Conservation (phyloP, 495 filamentous ascomycete genomes). For the Penicillium angulare region DNA sequence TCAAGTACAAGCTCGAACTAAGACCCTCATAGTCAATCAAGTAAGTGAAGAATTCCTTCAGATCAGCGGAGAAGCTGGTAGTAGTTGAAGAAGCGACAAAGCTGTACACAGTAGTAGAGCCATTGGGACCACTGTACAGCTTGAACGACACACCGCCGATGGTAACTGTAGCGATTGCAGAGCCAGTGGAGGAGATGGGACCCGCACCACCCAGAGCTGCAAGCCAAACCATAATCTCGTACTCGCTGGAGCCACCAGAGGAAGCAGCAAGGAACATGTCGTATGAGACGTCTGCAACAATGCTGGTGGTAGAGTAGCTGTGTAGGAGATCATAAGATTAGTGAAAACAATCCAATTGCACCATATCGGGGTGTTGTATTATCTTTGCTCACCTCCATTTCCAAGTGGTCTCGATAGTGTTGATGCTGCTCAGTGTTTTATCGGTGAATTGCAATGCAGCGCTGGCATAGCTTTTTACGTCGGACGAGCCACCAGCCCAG, state of each 20-base stretch:
- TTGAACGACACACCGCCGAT: constrained; percentile 53
- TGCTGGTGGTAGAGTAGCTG: constrained; percentile 54
- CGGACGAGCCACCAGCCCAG: constrained; percentile 49
- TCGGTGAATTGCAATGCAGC: constrained; percentile 44
- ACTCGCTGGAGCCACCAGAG: constrained; percentile 45
- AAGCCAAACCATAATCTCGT: constrained; percentile 75
- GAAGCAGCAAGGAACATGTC: constrained; percentile 59
- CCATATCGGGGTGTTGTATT: too few species aligned
- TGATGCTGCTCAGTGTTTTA: constrained; percentile 48
- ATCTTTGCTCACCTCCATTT: constrained; percentile 47
- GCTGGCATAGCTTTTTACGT: constrained; percentile 63
- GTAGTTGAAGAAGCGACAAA: constrained; percentile 54
- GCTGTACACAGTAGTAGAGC: constrained; percentile 56
- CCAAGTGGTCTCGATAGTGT: constrained; percentile 51
- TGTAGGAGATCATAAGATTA: background rate
- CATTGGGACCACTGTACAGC: constrained; percentile 57
- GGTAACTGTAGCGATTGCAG: constrained; percentile 49
- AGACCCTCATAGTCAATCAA: constrained; percentile 49
- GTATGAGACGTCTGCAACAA: constrained; percentile 65
- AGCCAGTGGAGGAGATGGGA: constrained; percentile 59
- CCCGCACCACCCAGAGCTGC: constrained; percentile 59
- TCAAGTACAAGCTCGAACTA: constrained; percentile 51
- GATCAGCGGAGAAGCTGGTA: constrained; percentile 53
- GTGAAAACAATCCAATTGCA: background rate
- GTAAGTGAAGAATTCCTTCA: constrained; percentile 57